Percentiles rank a stretch among this genome's conserved stretches.
These are phyloP conservation scores for Pyrenophora tritici-repentis DNA, from an alignment of 2,329 filamentous ascomycete genomes.

Conservation along the genomic window DNA sequence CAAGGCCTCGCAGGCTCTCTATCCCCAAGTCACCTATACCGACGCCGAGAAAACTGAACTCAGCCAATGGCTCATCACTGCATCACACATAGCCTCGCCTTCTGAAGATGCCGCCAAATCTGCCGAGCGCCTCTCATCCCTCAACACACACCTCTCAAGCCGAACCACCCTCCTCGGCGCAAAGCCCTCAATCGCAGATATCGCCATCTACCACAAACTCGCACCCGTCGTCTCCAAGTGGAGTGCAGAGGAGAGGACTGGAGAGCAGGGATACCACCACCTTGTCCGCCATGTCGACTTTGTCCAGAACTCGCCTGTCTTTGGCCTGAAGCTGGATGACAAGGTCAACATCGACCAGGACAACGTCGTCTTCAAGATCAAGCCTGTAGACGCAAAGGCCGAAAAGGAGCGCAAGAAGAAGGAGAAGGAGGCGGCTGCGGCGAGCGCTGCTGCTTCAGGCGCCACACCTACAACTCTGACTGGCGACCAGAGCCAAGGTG, in stretches of 20 bases:
- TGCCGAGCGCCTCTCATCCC: constrained; percentile 70
- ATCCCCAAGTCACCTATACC: constrained; percentile 72
- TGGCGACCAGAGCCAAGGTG: constrained; percentile 37
- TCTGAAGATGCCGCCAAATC: constrained; percentile 62
- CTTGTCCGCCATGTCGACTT: constrained; percentile 93
- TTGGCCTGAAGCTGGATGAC: constrained; percentile 73
- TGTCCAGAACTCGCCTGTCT: constrained; percentile 80
- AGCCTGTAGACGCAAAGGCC: constrained; percentile 85
- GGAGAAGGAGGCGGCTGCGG: constrained; percentile 73
- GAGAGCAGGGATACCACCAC: constrained; percentile 85
- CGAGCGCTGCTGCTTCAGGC: constrained; percentile 60
- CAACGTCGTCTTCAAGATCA: constrained; percentile 84
- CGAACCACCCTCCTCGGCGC: constrained; percentile 86
- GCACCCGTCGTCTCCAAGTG: constrained; percentile 78
- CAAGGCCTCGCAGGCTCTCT: constrained; percentile 64
- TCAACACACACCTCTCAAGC: constrained; percentile 86
- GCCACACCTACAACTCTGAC: constrained; percentile 48
- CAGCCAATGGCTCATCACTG: constrained; percentile 83
- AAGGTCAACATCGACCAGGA: constrained; percentile 80
- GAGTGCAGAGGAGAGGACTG: constrained; percentile 84
- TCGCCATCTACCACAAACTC: constrained; percentile 79
- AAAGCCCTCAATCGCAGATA: constrained; percentile 87
- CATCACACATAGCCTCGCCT: constrained; percentile 68
- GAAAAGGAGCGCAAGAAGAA: constrained; percentile 98
- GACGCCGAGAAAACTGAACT: constrained; percentile 83